A percentile compares a stretch with the other conserved stretches of the same genome.
These are phyloP conservation scores for Pestalotiopsis sp. DNA, from an alignment of 2,329 filamentous ascomycete genomes.

Conservation along the genomic window DNA sequence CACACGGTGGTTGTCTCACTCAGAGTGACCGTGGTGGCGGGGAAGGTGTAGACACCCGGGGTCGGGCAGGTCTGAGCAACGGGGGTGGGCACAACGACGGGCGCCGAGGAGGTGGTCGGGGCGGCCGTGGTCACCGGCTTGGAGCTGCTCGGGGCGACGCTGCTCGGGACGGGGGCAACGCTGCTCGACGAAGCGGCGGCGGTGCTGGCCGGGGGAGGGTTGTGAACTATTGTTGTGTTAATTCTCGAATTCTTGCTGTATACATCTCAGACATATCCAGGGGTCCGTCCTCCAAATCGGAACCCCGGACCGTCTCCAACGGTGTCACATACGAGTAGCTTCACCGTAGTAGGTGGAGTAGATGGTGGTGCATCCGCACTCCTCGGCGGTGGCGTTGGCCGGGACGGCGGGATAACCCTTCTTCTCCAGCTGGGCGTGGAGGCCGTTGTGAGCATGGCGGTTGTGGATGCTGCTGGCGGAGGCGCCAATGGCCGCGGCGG, in stretches of 20 bases:
- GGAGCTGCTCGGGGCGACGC: slow-evolving; percentile 21
- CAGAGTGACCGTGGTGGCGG: slow-evolving; percentile 71
- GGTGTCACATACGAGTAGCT: slow-evolving; percentile 58
- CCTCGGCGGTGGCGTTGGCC: slow-evolving; percentile 40
- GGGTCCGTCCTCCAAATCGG: neutral
- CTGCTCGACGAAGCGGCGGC: slow-evolving; percentile 20
- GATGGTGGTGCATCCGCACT: slow-evolving; percentile 74
- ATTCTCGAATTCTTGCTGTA: slow-evolving; percentile 10
- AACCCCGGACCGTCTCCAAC: no score
- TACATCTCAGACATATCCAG: neutral
- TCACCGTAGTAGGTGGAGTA: slow-evolving; percentile 72
- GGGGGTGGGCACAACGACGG: slow-evolving; percentile 55
- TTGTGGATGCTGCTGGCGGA: slow-evolving; percentile 58
- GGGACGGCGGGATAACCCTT: slow-evolving; percentile 39
- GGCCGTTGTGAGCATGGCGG: slow-evolving; percentile 62
- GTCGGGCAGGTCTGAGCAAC: slow-evolving; percentile 59
- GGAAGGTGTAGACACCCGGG: slow-evolving; percentile 76
- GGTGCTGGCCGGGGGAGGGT: slow-evolving; percentile 33
- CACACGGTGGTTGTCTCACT: slow-evolving; percentile 69
- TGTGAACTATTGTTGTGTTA: slow-evolving; percentile 41
- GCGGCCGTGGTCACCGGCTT: slow-evolving; percentile 25
- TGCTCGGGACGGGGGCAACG: neutral
- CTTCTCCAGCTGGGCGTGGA: slow-evolving; percentile 51
- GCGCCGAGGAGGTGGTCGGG: slow-evolving; percentile 35
- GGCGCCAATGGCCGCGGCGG: slow-evolving; percentile 63